Evolutionary conservation across 2,329 filamentous ascomycete genomes (phyloP).

Genomic region (Alternaria panax): DNA sequence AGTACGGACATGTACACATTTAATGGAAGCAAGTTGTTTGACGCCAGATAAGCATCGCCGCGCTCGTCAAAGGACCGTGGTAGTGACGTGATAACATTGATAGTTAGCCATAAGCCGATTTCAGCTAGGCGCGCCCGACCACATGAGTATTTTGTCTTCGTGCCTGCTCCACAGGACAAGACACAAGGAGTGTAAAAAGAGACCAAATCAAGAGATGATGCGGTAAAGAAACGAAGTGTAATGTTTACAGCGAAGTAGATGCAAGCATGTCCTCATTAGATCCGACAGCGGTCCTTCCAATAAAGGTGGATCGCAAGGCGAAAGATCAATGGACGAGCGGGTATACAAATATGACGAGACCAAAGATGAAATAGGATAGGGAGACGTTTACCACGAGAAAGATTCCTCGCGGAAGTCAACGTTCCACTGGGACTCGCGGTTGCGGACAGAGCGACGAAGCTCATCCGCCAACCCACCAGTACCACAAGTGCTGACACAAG

Average conservation of each 20-base stretch:
- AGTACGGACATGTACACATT: constrained; percentile 3
- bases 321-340: constrained; percentile 22
- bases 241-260: constrained; percentile 41
- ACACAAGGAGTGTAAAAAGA: constrained; percentile 27
- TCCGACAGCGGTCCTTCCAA: constrained; percentile 12
- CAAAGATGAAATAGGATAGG: constrained; percentile 3
- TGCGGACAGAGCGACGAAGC: constrained; percentile 71
- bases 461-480: constrained; percentile 78
- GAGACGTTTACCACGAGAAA: constrained; percentile 65
- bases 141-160: constrained; percentile 21
- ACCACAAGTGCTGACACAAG: constrained; percentile 84
- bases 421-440: constrained; percentile 68
- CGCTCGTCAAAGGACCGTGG: constrained; percentile 5
- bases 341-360: constrained; percentile 23
- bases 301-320: constrained; percentile 12
- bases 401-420: constrained; percentile 84
- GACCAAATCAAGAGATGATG: constrained; percentile 19
- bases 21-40: not conserved
- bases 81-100: constrained; percentile 29
- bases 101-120: constrained; percentile 12
- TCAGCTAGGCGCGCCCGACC: constrained; percentile 4
- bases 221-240: constrained; percentile 31
- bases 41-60: constrained; percentile 14
- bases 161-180: constrained; percentile 21
- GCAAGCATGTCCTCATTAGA: constrained; percentile 21